A percentile compares a stretch with the other conserved stretches of the same genome.
Evolutionary conservation across 768 basidiomycete genomes (phyloP).

Genomic region (Podaxis sp.): DNA sequence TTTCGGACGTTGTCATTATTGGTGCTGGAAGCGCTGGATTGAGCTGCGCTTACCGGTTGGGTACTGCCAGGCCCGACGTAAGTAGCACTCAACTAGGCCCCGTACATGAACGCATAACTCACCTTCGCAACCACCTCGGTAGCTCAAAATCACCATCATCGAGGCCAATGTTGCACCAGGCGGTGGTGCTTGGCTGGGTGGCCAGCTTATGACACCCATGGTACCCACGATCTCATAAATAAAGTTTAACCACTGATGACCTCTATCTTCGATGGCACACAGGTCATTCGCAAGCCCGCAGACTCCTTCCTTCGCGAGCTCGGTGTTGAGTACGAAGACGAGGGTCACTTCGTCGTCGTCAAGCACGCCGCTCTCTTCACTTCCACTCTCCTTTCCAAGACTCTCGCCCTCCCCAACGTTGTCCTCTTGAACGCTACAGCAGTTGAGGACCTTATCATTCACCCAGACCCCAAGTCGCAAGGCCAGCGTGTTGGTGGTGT

Average conservation of each 20-base stretch:
- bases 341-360: constrained; percentile 75
- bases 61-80: constrained; percentile 63
- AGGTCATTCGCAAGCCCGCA: constrained; percentile 79
- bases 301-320: constrained; percentile 68
- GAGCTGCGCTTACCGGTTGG: constrained; percentile 73
- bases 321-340: constrained; percentile 75
- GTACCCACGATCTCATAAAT: constrained; percentile 29
- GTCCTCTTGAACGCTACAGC: constrained; percentile 77
- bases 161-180: constrained; percentile 82
- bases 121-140: neutral
- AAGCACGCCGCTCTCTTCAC: constrained; percentile 84
- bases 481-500: constrained; percentile 49
- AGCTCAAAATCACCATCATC: constrained; percentile 56
- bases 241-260: neutral
- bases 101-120: neutral
- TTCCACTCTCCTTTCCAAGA: constrained; percentile 68
- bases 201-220: constrained; percentile 80
- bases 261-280: neutral
- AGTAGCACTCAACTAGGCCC: constrained; percentile 14
- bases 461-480: constrained; percentile 45
- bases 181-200: constrained; percentile 77
- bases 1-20: constrained; percentile 77
- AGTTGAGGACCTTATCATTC: constrained; percentile 77
- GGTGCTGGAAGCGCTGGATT: constrained; percentile 71
- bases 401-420: constrained; percentile 69